Conservation (phyloP, 805 yeast genomes). For the Hanseniaspora hatyaiensis region DNA sequence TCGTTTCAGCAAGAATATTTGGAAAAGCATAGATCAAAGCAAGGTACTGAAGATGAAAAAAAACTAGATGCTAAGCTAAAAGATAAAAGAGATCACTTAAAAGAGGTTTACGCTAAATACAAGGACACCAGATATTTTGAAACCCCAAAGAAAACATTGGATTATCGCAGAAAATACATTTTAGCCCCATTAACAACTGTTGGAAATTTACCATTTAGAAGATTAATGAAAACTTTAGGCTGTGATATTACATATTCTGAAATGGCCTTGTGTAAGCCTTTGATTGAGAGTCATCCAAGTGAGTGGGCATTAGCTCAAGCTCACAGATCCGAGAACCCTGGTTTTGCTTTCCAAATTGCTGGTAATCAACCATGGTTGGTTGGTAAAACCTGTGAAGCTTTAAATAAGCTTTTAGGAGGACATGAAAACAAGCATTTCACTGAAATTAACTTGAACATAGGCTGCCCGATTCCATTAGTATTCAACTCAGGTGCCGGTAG, state of each 20-base stretch:
- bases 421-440: slow-evolving; percentile 46
- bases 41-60: slow-evolving; percentile 23
- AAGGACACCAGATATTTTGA: slow-evolving; percentile 67
- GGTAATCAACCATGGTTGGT: slow-evolving; percentile 89
- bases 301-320: slow-evolving; percentile 98
- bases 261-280: slow-evolving; percentile 82
- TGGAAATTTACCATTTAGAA: slow-evolving; percentile 89
- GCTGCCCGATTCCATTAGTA: slow-evolving; percentile 94
- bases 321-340: slow-evolving; percentile 68
- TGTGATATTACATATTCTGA: slow-evolving; percentile 90
- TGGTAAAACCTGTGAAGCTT: slow-evolving; percentile 76
- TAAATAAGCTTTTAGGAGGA: slow-evolving; percentile 33
- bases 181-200: slow-evolving; percentile 95
- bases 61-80: slow-evolving; percentile 19
- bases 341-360: slow-evolving; percentile 90
- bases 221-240: slow-evolving; percentile 80
- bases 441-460: slow-evolving; percentile 85
- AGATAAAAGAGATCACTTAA: slow-evolving; percentile 27
- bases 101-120: slow-evolving; percentile 33
- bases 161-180: slow-evolving; percentile 64
- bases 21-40: slow-evolving; percentile 24
- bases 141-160: slow-evolving; percentile 63
- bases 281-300: slow-evolving; percentile 78
- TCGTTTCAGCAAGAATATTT: slow-evolving; percentile 35
- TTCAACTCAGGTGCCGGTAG: slow-evolving; percentile 93